Evolutionary conservation across 768 basidiomycete genomes (phyloP).

Genomic region (Tulasnella sp.): DNA sequence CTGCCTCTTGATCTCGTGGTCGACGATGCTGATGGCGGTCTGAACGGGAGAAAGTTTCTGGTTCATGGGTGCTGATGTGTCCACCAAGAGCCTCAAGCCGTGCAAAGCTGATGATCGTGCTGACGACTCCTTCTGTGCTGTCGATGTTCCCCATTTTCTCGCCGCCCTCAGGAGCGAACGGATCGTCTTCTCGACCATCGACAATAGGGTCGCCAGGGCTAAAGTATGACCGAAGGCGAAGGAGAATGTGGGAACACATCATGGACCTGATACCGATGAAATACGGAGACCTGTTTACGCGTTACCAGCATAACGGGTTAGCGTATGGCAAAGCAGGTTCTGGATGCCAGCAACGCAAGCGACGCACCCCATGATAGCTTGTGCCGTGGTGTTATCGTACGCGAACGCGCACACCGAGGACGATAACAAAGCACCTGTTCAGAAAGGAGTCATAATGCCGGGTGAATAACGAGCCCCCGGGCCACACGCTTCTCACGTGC

Average conservation of each 20-base stretch:
- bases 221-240: conserved; percentile 20
- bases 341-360: not conserved
- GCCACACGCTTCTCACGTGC: not conserved
- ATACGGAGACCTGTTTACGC: not conserved
- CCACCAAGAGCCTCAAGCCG: not conserved
- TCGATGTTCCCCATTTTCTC: not conserved
- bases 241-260: conserved; percentile 31
- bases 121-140: not conserved
- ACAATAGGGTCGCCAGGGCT: not conserved
- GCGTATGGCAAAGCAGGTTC: not conserved
- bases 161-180: not conserved
- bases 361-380: conserved; percentile 11
- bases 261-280: conserved; percentile 22
- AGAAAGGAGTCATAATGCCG: no score
- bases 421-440: not conserved
- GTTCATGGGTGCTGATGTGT: not conserved
- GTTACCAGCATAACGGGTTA: not conserved
- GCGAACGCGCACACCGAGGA: not conserved
- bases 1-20: not conserved
- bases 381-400: no score
- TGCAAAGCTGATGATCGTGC: conserved; percentile 13
- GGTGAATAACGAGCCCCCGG: not conserved
- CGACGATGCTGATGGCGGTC: not conserved
- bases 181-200: not conserved
- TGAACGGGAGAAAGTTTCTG: not conserved